Base-by-base conservation (phyloP, 148 eudicot genomes). In the Vaccinium vitisidaea region DNA sequence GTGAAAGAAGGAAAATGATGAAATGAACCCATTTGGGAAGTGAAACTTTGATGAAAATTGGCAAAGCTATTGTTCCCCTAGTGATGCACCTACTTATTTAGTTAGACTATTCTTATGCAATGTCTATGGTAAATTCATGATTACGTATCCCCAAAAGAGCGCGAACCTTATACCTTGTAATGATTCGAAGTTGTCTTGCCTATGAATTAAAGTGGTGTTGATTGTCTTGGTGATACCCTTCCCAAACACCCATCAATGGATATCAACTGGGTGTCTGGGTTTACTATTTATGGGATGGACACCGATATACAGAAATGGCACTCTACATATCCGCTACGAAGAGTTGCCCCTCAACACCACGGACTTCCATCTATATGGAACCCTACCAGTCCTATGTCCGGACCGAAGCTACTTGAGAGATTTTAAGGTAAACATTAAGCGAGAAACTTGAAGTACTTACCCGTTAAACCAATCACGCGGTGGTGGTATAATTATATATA, bases 1-100 rank as follows among this genome's bases (percentile, higher is more conserved):
- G 21, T 43, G 83, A 80, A 80, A 61, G 83, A 39, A 27, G 32
- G 16, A 43, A 36, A 36, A 80, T 39, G 73, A 61, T 63, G 32
- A 43, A 43, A 2, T 48, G 83, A 80, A 21, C 83, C 83, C 14
- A 6, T 63, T 81, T 46, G 58, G 56, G 69, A 43, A 65, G 49
- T 21, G 32, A 10, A 23, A 65, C 70, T 8, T 23, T 23, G 5
- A 15, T 69, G 74, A 69, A 69, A 46, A 65, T 43, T 30, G 32
- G 54, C 27, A 30, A 2, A 30, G 27, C 27, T 36, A 80, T 23
- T 49, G 21, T 52, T 23, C 27, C 80, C 81, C n/a, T 78, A 53
- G 61, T 9, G 43, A 78, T 53, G 36, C 61, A 13, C 81, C 63
- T 78, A 14, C 10, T 79, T n/a, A 30, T 30, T 13, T 69, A 13